These are phyloP conservation scores for Arxiozyma telluris DNA, from an alignment of 1,139 yeast genomes.

Conservation along the genomic window DNA sequence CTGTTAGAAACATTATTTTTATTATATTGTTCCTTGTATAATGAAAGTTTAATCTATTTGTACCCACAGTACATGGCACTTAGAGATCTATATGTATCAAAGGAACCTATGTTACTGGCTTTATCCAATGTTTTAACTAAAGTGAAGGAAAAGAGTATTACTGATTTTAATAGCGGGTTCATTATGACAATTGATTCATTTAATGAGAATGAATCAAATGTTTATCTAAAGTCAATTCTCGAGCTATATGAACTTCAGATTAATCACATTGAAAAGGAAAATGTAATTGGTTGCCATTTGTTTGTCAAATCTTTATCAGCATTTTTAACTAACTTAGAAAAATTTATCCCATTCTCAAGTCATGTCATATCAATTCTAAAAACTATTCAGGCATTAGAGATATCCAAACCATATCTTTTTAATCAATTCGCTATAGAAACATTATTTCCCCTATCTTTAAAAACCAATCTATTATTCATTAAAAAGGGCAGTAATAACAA, in stretches of 20 bases:
- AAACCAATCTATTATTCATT: conserved; percentile 18
- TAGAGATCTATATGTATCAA: conserved; percentile 17
- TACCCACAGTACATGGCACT: conserved; percentile 31
- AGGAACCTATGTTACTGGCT: conserved; percentile 12
- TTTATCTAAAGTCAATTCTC: conserved; percentile 11
- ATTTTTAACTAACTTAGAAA: conserved; percentile 15
- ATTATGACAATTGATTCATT: conserved; percentile 17
- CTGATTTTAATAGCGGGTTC: conserved; percentile 19
- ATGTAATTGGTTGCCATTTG: conserved; percentile 15
- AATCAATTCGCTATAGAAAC: conserved; percentile 63
- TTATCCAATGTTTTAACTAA: conserved; percentile 10
- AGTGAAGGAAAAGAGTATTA: conserved; percentile 8
- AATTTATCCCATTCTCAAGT: conserved; percentile 2
- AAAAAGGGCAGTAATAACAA: conserved; percentile 5
- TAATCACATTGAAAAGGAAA: conserved; percentile 19
- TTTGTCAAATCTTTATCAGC: conserved; percentile 26
- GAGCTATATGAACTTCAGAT: conserved; percentile 18
- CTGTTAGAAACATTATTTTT: conserved; percentile 29
- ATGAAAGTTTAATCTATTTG: conserved; percentile 20
- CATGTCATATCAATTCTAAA: conserved; percentile 14
- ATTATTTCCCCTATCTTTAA: conserved; percentile 32
- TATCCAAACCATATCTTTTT: conserved; percentile 49
- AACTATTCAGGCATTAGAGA: conserved; percentile 35
- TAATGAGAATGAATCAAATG: conserved; percentile 2
- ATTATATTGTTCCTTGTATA: conserved; percentile 24